Conservation (phyloP, 495 filamentous ascomycete species). For the Cladorrhinum samala region DNA sequence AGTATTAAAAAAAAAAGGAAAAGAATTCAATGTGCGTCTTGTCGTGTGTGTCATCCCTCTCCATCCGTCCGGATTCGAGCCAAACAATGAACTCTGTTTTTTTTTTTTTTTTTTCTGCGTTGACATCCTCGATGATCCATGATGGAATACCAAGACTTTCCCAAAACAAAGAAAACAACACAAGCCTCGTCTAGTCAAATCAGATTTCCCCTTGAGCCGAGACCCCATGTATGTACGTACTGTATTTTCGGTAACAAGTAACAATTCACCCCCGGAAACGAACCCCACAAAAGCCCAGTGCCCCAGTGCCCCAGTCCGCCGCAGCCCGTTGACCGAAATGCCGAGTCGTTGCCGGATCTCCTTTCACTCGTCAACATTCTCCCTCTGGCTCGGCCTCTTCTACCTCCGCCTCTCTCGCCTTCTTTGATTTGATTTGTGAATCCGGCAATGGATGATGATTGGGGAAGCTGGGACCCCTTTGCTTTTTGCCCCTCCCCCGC, state of each 20-base stretch:
- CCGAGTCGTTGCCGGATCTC: constrained; percentile 22
- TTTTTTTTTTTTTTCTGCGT: neutral
- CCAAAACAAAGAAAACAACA: neutral
- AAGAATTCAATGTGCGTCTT: too few relatives aligned
- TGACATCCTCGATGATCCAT: neutral
- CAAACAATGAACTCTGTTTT: too few relatives aligned
- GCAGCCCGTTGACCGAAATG: constrained; percentile 25
- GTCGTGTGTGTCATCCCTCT: too few relatives aligned
- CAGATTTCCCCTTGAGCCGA: constrained; percentile 23
- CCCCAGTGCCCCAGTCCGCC: too few relatives aligned
- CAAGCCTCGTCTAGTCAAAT: too few relatives aligned
- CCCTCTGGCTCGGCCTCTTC: neutral
- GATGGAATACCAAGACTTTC: too few relatives aligned
- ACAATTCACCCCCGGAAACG: too few relatives aligned
- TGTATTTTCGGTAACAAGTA: neutral
- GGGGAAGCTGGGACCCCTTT: neutral
- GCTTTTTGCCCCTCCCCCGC: constrained; percentile 15
- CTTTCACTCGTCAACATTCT: neutral
- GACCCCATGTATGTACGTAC: neutral
- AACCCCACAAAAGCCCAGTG: too few relatives aligned
- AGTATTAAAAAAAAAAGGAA: too few relatives aligned
- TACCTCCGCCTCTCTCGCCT: neutral
- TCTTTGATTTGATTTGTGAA: too few relatives aligned
- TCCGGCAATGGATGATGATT: neutral
- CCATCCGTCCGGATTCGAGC: too few relatives aligned